Conservation (phyloP, 371 early-diverging fungal genomes). For the Mortierella sp. region DNA sequence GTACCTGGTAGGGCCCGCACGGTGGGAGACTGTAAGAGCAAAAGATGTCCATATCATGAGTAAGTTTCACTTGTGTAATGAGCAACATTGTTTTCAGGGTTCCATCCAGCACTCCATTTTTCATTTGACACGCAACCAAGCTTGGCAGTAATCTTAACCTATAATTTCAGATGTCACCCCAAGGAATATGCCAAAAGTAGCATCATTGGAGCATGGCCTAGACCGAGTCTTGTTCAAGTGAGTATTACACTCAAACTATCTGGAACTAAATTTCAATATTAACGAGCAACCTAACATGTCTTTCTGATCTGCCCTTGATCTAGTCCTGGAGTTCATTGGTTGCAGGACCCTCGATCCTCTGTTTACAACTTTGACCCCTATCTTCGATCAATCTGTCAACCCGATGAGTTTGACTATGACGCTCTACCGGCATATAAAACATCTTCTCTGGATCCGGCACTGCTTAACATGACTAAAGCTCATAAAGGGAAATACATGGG, state of each 20-base stretch:
- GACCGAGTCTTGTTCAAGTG: conserved; percentile 88
- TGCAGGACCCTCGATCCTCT: conserved; percentile 85
- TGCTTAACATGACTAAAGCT: conserved; percentile 62
- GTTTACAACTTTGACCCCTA: conserved; percentile 85
- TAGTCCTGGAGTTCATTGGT: conserved; percentile 88
- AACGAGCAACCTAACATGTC: background rate
- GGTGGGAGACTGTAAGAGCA: conserved; percentile 48
- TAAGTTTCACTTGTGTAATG: conserved; percentile 4
- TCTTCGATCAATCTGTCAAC: conserved; percentile 82
- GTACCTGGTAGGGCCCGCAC: conserved; percentile 36
- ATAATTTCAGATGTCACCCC: conserved; percentile 43
- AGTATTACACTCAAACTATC: conserved; percentile 12
- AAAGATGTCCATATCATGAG: conserved; percentile 43
- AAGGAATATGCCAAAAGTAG: conserved; percentile 34
- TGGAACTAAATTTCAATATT: background rate
- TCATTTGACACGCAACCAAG: background rate
- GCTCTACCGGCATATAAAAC: conserved; percentile 82
- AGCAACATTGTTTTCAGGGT: background rate
- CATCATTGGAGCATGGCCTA: conserved; percentile 81
- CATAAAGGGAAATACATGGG: conserved; percentile 74
- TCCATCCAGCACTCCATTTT: too few species aligned
- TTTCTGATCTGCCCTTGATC: background rate
- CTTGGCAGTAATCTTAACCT: too few species aligned
- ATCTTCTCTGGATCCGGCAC: conserved; percentile 78
- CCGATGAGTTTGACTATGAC: conserved; percentile 83